Base-by-base conservation (phyloP, 495 filamentous ascomycete genomes). In the Hypoxylon fuscum region DNA sequence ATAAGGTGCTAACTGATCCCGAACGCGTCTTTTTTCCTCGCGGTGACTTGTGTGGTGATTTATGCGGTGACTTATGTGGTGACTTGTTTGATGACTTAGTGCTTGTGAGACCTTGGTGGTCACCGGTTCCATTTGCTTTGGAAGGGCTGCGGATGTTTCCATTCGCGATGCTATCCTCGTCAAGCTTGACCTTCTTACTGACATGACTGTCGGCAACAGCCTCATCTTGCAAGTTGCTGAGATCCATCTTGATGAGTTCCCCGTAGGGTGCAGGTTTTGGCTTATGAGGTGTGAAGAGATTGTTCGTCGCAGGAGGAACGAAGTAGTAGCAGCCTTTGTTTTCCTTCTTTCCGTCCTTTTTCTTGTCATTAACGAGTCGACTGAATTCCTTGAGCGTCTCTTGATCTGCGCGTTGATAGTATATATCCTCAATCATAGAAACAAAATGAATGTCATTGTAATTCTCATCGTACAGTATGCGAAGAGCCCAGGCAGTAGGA, bases 401-500 rank as follows among this genome's bases (percentile, higher is more conserved):
- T n/a, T 61, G 55, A 46, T 77, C 74, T 11, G 81, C 81, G 11
- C 72, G 77, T 62, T 79, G 76, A 35, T 70, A 62, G 60, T 76
- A 82, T 23, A 83, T 70, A 43, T 77, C 72, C 68, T 79, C 74
- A 31, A 83, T 64, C 71, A 83, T 76, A 60, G 49, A 70, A 47
- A 80, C 68, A 65, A 82, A 80, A 8, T 71, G 66, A 5, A 66
- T 63, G 37, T 81, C 70, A 25, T 52, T 40, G 40, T 68, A 71
- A 25, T 80, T 69, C 55, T 85, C 82, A 46, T 82, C 77, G 62
- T 82, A 83, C 49, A 83, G 69, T 15, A 79, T 77, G 41, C 81
- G 77, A 53, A 85, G 72, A 37, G 81, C 82, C 70, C 75, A 85
- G 5, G 82, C 81, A 14, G 82, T 85, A 44, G 82, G 82, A 56